Percentiles rank a stretch among this genome's conserved stretches.
These are phyloP conservation scores for Pterocarpus macrocarpus DNA, from an alignment of 306 rosid species.

Conservation along the genomic window DNA sequence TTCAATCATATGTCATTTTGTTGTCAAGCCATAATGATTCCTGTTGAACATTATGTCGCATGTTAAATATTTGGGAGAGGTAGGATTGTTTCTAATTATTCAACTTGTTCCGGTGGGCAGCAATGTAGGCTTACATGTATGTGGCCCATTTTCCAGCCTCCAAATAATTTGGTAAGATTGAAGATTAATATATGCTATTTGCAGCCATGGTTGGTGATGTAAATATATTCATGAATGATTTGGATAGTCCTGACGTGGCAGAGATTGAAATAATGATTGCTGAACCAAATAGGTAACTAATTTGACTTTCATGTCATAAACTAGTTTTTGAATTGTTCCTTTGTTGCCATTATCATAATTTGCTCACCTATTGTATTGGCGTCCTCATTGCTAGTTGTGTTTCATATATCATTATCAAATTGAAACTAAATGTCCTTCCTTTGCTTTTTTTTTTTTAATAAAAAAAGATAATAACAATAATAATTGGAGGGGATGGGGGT, in stretches of 20 bases:
- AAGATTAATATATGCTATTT: constrained; percentile 48
- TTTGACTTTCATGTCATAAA: constrained; percentile 38
- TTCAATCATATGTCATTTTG: background rate
- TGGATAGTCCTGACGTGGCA: constrained; percentile 73
- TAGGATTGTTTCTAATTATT: background rate
- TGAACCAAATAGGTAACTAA: constrained; percentile 75
- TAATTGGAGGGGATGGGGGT: no score
- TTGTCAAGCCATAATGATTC: background rate
- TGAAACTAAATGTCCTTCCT: constrained; percentile 5
- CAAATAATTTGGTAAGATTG: background rate
- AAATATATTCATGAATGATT: constrained; percentile 86
- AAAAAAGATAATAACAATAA: background rate
- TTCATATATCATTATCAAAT: background rate
- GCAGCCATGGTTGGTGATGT: constrained; percentile 98
- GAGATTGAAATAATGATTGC: constrained; percentile 97
- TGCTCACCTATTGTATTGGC: background rate
- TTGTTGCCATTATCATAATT: background rate
- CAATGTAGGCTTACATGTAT: background rate
- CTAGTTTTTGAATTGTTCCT: constrained; percentile 32
- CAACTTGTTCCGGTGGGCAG: background rate
- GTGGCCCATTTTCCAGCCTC: background rate
- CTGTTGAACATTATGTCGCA: background rate
- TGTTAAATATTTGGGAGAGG: background rate
- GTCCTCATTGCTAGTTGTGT: constrained; percentile 1
- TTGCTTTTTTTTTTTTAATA: background rate